These are phyloP conservation scores for Boletus patriciae DNA, from an alignment of 768 basidiomycete genomes.

Conservation along the genomic window DNA sequence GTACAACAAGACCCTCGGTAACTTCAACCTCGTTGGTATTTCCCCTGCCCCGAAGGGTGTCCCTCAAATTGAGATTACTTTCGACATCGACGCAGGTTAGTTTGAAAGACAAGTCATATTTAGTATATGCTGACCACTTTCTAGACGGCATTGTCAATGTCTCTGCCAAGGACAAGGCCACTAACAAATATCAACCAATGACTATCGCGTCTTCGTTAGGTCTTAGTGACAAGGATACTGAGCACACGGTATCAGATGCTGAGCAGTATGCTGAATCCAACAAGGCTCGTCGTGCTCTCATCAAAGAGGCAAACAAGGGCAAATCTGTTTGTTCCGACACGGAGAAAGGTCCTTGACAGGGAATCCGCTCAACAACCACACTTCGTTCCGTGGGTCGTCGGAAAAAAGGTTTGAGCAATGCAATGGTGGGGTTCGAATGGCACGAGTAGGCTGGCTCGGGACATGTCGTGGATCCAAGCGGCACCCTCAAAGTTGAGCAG, in stretches of 20 bases:
- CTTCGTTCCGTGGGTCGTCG: no score
- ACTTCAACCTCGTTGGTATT: slow-evolving; percentile 99
- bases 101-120: not conserved
- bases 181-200: slow-evolving; percentile 89
- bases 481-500: no score
- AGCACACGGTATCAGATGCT: slow-evolving; percentile 93
- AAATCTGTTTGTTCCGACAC: slow-evolving; percentile 94
- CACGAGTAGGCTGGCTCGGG: no score
- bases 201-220: slow-evolving; percentile 98
- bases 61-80: slow-evolving; percentile 81
- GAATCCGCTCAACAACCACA: no score
- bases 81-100: slow-evolving; percentile 95
- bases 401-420: no score
- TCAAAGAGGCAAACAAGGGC: slow-evolving; percentile 96
- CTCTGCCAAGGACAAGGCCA: slow-evolving; percentile 92
- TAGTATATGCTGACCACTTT: not conserved
- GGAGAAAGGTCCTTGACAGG: slow-evolving; percentile 95
- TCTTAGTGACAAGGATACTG: slow-evolving; percentile 93
- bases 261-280: slow-evolving; percentile 94
- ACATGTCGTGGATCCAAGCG: no score
- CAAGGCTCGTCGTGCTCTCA: slow-evolving; percentile 81
- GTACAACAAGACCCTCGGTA: slow-evolving; percentile 99
- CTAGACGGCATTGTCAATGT: slow-evolving; percentile 96
- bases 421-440: no score
- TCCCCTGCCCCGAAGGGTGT: slow-evolving; percentile 79